Conservation (phyloP, 345 rosid genomes). For the Hibiscus syriacus region DNA sequence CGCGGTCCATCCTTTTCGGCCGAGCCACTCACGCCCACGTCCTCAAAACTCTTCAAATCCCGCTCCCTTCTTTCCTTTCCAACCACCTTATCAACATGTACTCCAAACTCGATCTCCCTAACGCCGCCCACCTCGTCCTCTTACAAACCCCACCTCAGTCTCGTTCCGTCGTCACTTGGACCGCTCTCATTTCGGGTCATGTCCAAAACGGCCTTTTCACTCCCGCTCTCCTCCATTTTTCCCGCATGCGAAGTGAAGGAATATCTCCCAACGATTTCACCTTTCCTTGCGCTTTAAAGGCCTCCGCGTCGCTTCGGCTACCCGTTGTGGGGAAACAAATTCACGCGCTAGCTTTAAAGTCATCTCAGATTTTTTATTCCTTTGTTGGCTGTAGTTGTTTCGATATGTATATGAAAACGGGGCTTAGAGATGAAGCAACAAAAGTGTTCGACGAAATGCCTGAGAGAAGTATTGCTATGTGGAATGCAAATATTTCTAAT, state of each 20-base stretch:
- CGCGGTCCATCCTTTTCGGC: slow-evolving; percentile 42
- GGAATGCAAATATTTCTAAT: slow-evolving; percentile 75
- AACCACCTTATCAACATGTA: slow-evolving; percentile 66
- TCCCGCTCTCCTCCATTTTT: slow-evolving; percentile 43
- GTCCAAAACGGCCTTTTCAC: slow-evolving; percentile 55
- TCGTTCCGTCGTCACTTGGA: slow-evolving; percentile 80
- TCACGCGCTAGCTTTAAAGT: slow-evolving; percentile 56
- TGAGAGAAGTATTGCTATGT: slow-evolving; percentile 41
- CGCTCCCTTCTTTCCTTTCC: slow-evolving; percentile 46
- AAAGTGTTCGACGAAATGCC: slow-evolving; percentile 84
- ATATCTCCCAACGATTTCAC: slow-evolving; percentile 69
- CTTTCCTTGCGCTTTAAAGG: slow-evolving; percentile 76
- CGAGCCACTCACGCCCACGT: slow-evolving; percentile 54
- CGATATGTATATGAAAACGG: slow-evolving; percentile 63
- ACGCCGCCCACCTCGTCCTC: slow-evolving; percentile 54
- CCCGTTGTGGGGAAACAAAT: slow-evolving; percentile 44
- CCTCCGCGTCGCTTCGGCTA: slow-evolving; percentile 42
- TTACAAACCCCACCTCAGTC: slow-evolving; percentile 32
- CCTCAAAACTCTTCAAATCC: slow-evolving; percentile 37
- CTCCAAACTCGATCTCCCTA: slow-evolving; percentile 60
- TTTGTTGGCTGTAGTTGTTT: slow-evolving; percentile 80
- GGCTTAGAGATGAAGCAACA: slow-evolving; percentile 41
- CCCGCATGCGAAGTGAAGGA: slow-evolving; percentile 45
- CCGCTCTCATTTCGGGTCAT: slow-evolving; percentile 61
- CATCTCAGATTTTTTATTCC: slow-evolving; percentile 38